Evolutionary conservation across 2,329 filamentous ascomycete species (phyloP), one percentile per base, ranked within the genome.

Genomic region (Colletotrichum eleusines): DNA sequence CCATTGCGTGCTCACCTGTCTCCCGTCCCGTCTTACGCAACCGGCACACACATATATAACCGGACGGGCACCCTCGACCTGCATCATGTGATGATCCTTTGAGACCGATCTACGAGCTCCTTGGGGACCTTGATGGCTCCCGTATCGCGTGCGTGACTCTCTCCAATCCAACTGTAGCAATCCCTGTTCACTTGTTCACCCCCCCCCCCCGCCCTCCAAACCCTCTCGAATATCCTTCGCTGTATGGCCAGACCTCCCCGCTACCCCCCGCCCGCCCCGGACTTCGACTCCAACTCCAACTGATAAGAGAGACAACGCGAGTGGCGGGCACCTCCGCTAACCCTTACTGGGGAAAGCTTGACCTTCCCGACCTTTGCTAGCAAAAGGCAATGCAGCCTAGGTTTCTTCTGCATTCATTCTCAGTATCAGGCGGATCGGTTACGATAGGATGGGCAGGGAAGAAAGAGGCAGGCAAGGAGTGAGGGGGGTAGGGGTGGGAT

Each of bases 51-150:
- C 18, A 14, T 5, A 9, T 28, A 40, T 18, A 40, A 28, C 16
- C 40, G 40, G 40, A 16, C 40, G 16, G 40, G 18, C 40, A 28
- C 54, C 33, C 5, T n/a, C 55, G 23, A 46, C 14, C 42, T 31
- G 20, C 53, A 50, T 66, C 48, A 69, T 69, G 62, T 66, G 55
- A 68, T 58, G 40, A 50, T 9, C 55, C 23, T 44, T 48, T 40
- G 63, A 44, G 60, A 51, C 46, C 8, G 23, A 18, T 42, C 60
- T 23, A 18, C 18, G 11, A 42, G 33, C 38, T 61, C 23, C 38
- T 23, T n/a, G 51, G 50, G 63, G 40, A 70, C 67, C 67, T 57
- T 66, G 63, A 70, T 66, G 63, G 66, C n/a, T n/a, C 35, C 35
- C 6, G 42, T 38, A 35, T 62, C 55, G 55, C 23, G 55, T 55